These are phyloP conservation scores for Acacia crassicarpa DNA, from an alignment of 306 rosid genomes.

Conservation along the genomic window DNA sequence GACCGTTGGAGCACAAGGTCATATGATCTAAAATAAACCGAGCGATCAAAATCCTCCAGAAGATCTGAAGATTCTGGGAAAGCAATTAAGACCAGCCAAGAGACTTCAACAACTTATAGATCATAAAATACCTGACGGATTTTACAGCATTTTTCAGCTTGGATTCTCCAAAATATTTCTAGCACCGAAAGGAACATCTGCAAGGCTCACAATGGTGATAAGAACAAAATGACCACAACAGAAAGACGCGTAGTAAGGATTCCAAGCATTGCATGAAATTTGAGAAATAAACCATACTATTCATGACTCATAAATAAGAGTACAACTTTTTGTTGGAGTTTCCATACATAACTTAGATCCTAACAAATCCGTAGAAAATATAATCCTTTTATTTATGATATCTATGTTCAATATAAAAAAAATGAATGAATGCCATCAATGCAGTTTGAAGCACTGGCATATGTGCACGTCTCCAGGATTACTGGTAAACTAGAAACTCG, in stretches of 20 bases:
- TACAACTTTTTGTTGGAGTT: neutral
- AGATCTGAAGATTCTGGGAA: neutral
- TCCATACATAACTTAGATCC: neutral
- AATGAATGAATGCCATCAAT: neutral
- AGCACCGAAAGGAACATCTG: constrained; percentile 85
- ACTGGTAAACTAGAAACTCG: neutral
- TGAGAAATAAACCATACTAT: neutral
- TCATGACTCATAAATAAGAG: too few species aligned
- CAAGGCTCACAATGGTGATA: constrained; percentile 17
- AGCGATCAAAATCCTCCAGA: neutral
- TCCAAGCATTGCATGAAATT: neutral
- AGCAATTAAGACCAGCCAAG: neutral
- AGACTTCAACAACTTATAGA: neutral
- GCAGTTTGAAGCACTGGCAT: neutral
- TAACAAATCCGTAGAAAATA: neutral
- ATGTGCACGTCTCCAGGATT: neutral
- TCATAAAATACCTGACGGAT: constrained; percentile 65
- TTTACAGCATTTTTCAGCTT: constrained; percentile 85
- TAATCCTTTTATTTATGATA: neutral
- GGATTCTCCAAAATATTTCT: constrained; percentile 84
- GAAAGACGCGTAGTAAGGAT: neutral
- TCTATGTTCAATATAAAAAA: neutral
- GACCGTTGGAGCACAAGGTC: neutral
- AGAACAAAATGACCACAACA: neutral
- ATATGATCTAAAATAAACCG: neutral